These are phyloP conservation scores for Takashimella tepidaria DNA, from an alignment of 1,284 basidiomycete species.

Conservation along the genomic window DNA sequence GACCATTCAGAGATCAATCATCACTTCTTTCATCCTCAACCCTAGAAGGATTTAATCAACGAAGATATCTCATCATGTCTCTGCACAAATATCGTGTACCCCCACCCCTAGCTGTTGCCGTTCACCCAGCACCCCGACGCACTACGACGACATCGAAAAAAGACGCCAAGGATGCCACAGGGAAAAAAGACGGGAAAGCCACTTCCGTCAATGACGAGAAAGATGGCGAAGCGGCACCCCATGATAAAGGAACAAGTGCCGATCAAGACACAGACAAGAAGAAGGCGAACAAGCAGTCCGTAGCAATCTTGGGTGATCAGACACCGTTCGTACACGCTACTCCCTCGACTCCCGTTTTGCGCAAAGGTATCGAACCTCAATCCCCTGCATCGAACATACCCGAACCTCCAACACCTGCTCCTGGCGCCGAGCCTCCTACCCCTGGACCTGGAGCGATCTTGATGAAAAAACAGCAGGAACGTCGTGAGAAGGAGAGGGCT, in stretches of 20 bases:
- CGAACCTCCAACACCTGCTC: slow-evolving; percentile 2
- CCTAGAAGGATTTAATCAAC: no score
- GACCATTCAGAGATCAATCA: no score
- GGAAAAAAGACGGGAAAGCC: not conserved
- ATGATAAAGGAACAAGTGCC: slow-evolving; percentile 1
- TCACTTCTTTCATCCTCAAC: no score
- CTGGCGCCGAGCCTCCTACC: slow-evolving; percentile 9
- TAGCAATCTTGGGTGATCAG: not conserved
- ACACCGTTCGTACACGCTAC: not conserved
- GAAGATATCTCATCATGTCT: no score
- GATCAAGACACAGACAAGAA: slow-evolving; percentile 9
- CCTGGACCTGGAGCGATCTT: slow-evolving; percentile 17
- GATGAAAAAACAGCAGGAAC: not conserved
- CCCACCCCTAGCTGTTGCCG: slow-evolving; percentile 28
- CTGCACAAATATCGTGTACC: slow-evolving; percentile 27
- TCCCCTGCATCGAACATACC: not conserved
- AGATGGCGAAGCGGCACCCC: not conserved
- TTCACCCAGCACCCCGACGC: slow-evolving; percentile 28
- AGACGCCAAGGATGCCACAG: not conserved
- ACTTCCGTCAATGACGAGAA: not conserved
- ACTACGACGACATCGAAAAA: slow-evolving; percentile 13
- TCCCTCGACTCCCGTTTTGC: not conserved
- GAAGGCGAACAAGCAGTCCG: no score
- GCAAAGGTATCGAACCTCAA: not conserved
- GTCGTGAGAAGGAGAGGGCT: slow-evolving; percentile 6